These are phyloP conservation scores for Curvularia hawaiiensis DNA, from an alignment of 2,329 filamentous ascomycete genomes.

Conservation along the genomic window DNA sequence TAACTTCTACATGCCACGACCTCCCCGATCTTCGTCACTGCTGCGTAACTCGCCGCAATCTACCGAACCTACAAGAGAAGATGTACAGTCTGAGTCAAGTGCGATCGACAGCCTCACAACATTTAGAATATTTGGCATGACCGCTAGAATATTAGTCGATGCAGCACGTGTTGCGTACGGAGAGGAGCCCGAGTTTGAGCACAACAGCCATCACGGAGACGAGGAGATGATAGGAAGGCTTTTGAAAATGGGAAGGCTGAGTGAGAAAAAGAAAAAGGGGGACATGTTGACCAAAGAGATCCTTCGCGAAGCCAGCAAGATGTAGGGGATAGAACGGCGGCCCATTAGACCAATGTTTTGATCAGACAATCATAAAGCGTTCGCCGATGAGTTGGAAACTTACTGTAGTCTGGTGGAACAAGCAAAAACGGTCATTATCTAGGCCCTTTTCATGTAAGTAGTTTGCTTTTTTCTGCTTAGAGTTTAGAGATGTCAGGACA, in stretches of 20 bases:
- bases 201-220: constrained; percentile 67
- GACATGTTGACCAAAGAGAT: constrained; percentile 60
- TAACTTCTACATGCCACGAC: constrained; percentile 81
- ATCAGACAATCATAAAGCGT: neutral
- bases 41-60: constrained; percentile 11
- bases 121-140: constrained; percentile 95
- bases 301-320: constrained; percentile 57
- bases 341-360: neutral
- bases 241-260: constrained; percentile 61
- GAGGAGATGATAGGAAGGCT: constrained; percentile 67
- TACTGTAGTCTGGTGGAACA: neutral
- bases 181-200: constrained; percentile 83
- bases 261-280: constrained; percentile 55
- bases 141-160: constrained; percentile 86
- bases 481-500: neutral
- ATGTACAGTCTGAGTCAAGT: constrained; percentile 46
- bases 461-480: neutral
- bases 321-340: constrained; percentile 23
- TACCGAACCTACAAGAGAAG: constrained; percentile 23
- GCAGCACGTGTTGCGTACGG: constrained; percentile 83
- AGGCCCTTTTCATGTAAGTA: neutral
- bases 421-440: neutral
- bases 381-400: neutral
- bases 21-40: constrained; percentile 21
- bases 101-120: constrained; percentile 54